A percentile compares a stretch with the other conserved stretches of the same genome.
Conservation (phyloP, 176 grass and related monocot species). For the Leersia perrieri region DNA sequence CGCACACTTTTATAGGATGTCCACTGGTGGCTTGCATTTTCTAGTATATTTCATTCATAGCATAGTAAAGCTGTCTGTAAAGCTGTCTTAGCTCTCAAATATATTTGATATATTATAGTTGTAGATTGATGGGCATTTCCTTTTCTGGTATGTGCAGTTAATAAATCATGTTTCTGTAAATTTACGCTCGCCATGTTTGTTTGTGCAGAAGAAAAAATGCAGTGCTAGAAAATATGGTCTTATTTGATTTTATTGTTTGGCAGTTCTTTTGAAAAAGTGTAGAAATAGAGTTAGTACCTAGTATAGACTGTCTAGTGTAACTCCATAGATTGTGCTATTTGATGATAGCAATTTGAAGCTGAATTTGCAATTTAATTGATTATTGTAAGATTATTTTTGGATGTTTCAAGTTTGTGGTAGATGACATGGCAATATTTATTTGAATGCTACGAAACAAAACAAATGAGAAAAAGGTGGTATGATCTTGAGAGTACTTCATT, state of each 20-base stretch:
- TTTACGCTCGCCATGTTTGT: not conserved
- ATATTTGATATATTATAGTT: not conserved
- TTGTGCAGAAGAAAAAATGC: not conserved
- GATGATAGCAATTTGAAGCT: not conserved
- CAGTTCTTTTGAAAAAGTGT: conserved; percentile 5
- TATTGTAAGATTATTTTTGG: not conserved
- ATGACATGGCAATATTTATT: not conserved
- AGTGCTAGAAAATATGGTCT: not conserved
- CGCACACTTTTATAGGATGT: not conserved
- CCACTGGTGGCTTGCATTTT: not conserved
- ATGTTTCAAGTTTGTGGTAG: conserved; percentile 1
- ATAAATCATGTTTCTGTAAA: not conserved
- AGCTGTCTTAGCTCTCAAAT: not conserved
- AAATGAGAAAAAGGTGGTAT: not conserved
- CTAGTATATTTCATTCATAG: not conserved
- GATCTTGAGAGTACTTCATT: not conserved
- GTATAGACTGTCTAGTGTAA: not conserved
- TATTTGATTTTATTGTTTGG: not conserved
- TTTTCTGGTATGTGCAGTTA: not conserved
- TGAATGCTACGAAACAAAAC: not conserved
- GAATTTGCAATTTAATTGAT: not conserved
- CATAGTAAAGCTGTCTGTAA: conserved; percentile 1
- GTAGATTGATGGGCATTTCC: not conserved
- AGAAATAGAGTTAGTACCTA: not conserved
- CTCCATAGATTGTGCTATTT: not conserved